Evolutionary conservation across 805 yeast species (phyloP), one percentile per base, ranked within the genome.

Genomic region (Yarrowia alimentaria): DNA sequence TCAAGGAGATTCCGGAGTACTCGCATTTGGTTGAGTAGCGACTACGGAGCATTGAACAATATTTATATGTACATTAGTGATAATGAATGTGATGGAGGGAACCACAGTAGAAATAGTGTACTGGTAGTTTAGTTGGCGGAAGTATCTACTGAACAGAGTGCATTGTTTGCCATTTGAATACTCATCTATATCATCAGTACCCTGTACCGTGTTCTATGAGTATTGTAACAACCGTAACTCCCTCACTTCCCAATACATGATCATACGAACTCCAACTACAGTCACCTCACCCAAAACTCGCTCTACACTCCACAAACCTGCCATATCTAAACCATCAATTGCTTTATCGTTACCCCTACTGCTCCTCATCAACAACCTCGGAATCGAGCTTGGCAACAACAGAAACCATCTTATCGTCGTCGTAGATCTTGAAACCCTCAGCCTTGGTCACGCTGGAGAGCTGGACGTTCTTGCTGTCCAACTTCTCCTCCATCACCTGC

Each of bases 401-500:
- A 53, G 77, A 83, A 30, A 85, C 86, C 60, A 95, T 86, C 66
- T 83, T 84, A 34, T 78, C 85, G 60, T 89, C 95, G 32, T 75
- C 73, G 68, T 93, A 93, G 52, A 91, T 81, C 66, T 81, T 78
- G 70, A 89, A 93, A 0, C 98, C 98, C 29, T 75, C 77, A 19
- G 81, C 90, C 59, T 77, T 78, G 13, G 99, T 93, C 35, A 93
- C 95, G 59, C 90, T 78, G 47, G 99, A 94, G 60, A 93, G 77
- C 72, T 94, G 99, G 26, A 96, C 95, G 67, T 93, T 93, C 59
- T 84, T 85, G 52, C 94, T 83, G 68, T 93, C 97, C 62, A 93
- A 74, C 71, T 91, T 93, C 70, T 93, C 99, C 73, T 93, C 99
- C 99, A 93, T 93, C 37, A 93, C 99, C 70, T 93, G 99, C 67